Base-by-base conservation (phyloP, 257 asterid genomes). In the Plantago elongata region DNA sequence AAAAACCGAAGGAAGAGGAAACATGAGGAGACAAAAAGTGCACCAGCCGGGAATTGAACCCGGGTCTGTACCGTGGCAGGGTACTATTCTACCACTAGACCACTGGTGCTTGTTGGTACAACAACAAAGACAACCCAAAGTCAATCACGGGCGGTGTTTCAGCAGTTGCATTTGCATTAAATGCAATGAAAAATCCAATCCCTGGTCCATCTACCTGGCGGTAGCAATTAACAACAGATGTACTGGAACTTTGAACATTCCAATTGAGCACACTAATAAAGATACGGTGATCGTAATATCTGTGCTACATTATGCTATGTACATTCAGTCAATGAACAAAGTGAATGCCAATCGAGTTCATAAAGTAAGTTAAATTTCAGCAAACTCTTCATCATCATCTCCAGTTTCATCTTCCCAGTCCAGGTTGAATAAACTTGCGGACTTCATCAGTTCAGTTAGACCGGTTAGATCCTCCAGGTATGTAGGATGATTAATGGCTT, bases 381-480 rank as follows among this genome's bases (percentile, higher is more conserved):
- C 70, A 70, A 64, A 83, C 45, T 79, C 94, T 44, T 81, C 95
- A 37, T 81, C 84, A 9, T 70, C 88, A 0, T 72, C 72, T 30
- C 77, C 85, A 57, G 64, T 63, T 13, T 78, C 87, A 66, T 82
- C 60, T 44, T 80, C 94, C 90, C 95, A 86, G 56, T 84, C 96
- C 47, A 89, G 64, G 8, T 84, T 74, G 45, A 75, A 84, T 45
- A 89, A 57, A 73, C 70, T 77, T 13, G 93, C 90, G 5, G 95
- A 83, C 59, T 79, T 87, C 87, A 77, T 87, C 69, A 92, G 75
- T 66, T 89, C 96, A 12, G 99, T 92, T 63, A 92, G 67, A 68
- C 99, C 99, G 14, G 97, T 89, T 68, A 89, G 51, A 64, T 92
- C 97, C 66, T 92, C 97, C 65, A 92, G 83, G 74, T 86, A 92